These are phyloP conservation scores for Pascua guehoae DNA, from an alignment of 1,284 basidiomycete genomes.

Conservation along the genomic window DNA sequence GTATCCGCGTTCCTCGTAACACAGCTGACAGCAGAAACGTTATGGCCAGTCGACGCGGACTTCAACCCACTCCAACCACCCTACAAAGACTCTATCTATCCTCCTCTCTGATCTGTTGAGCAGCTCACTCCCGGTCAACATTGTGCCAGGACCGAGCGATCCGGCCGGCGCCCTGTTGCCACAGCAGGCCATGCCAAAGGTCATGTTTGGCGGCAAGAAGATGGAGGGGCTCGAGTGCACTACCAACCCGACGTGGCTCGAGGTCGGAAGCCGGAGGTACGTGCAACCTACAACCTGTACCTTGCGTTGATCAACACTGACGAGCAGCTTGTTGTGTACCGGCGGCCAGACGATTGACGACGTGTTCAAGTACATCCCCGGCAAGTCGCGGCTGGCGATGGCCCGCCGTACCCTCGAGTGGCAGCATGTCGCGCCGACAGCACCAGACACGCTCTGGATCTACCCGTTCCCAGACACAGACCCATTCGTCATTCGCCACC, in stretches of 20 bases:
- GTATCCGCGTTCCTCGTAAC: slow-evolving; percentile 26
- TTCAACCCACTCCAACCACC: slow-evolving; percentile 65
- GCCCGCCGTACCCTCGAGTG: slow-evolving; percentile 78
- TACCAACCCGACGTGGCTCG: slow-evolving; percentile 88
- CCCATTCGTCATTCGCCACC: slow-evolving; percentile 79
- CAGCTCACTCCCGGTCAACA: slow-evolving; percentile 68
- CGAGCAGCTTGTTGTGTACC: slow-evolving; percentile 66
- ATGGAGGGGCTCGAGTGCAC: slow-evolving; percentile 66
- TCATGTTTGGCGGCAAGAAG: slow-evolving; percentile 75
- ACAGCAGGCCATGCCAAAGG: slow-evolving; percentile 86
- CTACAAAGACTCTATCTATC: slow-evolving; percentile 65
- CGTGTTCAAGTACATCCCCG: slow-evolving; percentile 76
- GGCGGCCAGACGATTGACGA: slow-evolving; percentile 93
- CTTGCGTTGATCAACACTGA: slow-evolving; percentile 49
- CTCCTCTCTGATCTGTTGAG: slow-evolving; percentile 68
- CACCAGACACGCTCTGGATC: slow-evolving; percentile 96
- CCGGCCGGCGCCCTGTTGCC: slow-evolving; percentile 85
- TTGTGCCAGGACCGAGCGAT: slow-evolving; percentile 81
- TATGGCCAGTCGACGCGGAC: slow-evolving; percentile 35
- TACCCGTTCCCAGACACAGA: slow-evolving; percentile 86
- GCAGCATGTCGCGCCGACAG: slow-evolving; percentile 95
- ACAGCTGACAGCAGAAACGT: slow-evolving; percentile 46
- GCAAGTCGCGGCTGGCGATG: slow-evolving; percentile 60
- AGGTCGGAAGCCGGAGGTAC: slow-evolving; percentile 51
- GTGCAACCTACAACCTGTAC: slow-evolving; percentile 21